Conservation (phyloP, 1,139 yeast genomes). For the Candida gigantensis region DNA sequence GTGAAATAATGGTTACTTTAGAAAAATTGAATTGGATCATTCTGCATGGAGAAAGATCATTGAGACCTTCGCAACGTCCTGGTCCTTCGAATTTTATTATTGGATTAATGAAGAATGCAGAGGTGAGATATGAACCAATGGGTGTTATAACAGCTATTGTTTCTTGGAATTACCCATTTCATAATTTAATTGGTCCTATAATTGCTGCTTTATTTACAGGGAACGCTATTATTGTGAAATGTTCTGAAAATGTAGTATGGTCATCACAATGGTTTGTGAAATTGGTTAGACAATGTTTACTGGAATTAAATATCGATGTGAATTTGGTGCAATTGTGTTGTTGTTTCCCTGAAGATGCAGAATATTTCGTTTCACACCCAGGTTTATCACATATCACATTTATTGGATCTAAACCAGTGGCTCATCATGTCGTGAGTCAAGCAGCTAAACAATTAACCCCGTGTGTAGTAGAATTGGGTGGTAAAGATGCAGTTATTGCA, state of each 20-base stretch:
- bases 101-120: constrained; percentile 80
- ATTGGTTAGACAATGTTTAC: constrained; percentile 70
- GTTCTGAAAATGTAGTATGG: constrained; percentile 96
- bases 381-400: constrained; percentile 86
- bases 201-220: constrained; percentile 89
- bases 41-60: constrained; percentile 72
- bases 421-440: constrained; percentile 78
- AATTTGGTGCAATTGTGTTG: constrained; percentile 80
- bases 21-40: constrained; percentile 91
- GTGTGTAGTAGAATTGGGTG: constrained; percentile 92
- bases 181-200: constrained; percentile 88
- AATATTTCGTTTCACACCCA: constrained; percentile 79
- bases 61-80: constrained; percentile 74
- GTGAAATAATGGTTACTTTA: constrained; percentile 89
- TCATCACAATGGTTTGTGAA: constrained; percentile 76
- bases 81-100: constrained; percentile 80
- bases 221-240: constrained; percentile 84
- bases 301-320: constrained; percentile 72
- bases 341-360: constrained; percentile 83
- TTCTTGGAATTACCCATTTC: constrained; percentile 97
- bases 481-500: constrained; percentile 87
- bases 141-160: constrained; percentile 89
- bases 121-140: constrained; percentile 88
- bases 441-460: constrained; percentile 88
- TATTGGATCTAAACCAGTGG: constrained; percentile 93